Percentiles rank a stretch among this genome's conserved stretches.
Evolutionary conservation across 23 red algal species (phyloP).

Genomic region (Cyanidiococcus yangmingshanensis): DNA sequence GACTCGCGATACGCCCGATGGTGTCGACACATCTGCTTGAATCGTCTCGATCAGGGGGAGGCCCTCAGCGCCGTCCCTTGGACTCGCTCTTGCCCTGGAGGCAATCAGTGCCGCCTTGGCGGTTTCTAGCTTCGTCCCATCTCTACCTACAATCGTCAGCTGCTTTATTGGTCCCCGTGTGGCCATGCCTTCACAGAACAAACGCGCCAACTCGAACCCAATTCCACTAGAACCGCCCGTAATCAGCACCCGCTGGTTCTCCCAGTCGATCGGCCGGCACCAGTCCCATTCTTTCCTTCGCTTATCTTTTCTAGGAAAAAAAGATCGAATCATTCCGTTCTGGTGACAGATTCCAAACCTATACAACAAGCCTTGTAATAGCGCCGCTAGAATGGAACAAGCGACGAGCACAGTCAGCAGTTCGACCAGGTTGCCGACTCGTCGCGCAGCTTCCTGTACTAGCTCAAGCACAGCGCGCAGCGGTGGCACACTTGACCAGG

Average conservation of each 20-base stretch:
- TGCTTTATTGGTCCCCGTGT: background rate
- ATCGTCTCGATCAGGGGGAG: slow-evolving; percentile 25
- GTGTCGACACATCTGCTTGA: slow-evolving; percentile 21
- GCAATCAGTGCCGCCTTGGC: slow-evolving; percentile 37
- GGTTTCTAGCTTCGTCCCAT: slow-evolving; percentile 24
- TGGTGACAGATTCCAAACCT: background rate
- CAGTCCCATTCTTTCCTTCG: background rate
- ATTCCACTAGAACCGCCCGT: slow-evolving; percentile 33
- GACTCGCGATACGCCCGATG: background rate
- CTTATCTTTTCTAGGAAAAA: background rate
- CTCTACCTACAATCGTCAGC: slow-evolving; percentile 70
- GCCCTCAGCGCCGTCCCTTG: slow-evolving; percentile 34
- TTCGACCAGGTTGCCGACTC: background rate
- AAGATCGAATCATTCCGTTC: background rate
- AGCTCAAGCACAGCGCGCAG: background rate
- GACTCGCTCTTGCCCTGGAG: slow-evolving; percentile 21
- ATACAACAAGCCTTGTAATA: background rate
- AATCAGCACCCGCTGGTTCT: slow-evolving; percentile 9
- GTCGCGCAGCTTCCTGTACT: background rate
- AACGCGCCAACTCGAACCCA: slow-evolving; percentile 43
- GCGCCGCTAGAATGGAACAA: background rate
- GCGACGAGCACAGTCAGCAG: background rate
- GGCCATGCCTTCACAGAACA: slow-evolving; percentile 26
- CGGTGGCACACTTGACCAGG: background rate
- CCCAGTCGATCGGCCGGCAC: background rate